Conservation (phyloP, 2,329 filamentous ascomycete species). For the Fusarium sp. region DNA sequence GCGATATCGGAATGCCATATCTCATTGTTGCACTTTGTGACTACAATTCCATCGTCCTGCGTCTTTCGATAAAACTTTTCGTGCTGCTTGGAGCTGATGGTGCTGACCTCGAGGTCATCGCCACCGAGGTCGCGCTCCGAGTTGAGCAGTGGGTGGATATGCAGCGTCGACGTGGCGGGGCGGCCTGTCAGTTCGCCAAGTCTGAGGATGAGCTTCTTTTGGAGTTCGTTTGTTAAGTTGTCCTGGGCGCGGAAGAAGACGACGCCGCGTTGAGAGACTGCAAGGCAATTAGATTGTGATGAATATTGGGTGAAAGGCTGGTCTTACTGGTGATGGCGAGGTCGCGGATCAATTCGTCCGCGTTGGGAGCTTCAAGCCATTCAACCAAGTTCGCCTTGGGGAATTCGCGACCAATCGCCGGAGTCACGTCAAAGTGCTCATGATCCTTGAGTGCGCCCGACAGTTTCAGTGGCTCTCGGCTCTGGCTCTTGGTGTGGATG, state of each 20-base stretch:
- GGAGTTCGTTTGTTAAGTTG: constrained; percentile 72
- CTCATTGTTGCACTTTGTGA: constrained; percentile 31
- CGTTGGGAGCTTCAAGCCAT: constrained; percentile 72
- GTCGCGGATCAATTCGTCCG: constrained; percentile 75
- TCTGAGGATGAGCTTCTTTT: constrained; percentile 75
- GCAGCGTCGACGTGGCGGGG: constrained; percentile 68
- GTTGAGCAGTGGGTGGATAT: constrained; percentile 74
- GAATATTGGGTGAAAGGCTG: neutral
- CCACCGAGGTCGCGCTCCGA: constrained; percentile 67
- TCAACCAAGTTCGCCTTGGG: constrained; percentile 73
- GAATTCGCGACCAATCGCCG: constrained; percentile 75
- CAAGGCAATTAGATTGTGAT: neutral
- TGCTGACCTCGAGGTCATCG: constrained; percentile 73
- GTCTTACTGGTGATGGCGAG: constrained; percentile 76
- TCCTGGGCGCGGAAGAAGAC: constrained; percentile 80
- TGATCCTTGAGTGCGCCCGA: constrained; percentile 67
- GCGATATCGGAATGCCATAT: constrained; percentile 76
- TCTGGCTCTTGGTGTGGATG: constrained; percentile 43
- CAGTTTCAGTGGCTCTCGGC: constrained; percentile 62
- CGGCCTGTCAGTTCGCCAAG: constrained; percentile 73
- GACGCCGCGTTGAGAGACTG: constrained; percentile 78
- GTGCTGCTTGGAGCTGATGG: constrained; percentile 69
- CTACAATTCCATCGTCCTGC: constrained; percentile 51
- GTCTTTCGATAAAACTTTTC: constrained; percentile 65
- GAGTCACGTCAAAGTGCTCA: constrained; percentile 72